Evolutionary conservation across 2,329 filamentous ascomycete species (phyloP), one percentile per base, ranked within the genome.

Genomic region (Coniella lustricola): DNA sequence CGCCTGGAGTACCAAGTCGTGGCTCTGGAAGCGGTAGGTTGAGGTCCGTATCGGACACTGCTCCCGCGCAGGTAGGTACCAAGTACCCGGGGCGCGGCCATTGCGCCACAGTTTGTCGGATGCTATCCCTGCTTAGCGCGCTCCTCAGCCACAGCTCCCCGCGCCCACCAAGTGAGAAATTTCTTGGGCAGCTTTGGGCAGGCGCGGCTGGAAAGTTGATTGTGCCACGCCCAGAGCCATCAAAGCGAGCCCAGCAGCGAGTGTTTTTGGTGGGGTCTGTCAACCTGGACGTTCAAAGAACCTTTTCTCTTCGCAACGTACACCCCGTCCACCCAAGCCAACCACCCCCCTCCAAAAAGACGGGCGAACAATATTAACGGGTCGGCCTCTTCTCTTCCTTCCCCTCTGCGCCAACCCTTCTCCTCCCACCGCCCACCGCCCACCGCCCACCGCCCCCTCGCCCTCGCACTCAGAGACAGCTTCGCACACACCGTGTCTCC

Each of bases 151-250:
- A 52, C 50, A 52, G 31, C 16, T 12, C 34, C 46, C 46, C 46
- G 46, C 46, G 35, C 42, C 43, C 50, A 52, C 44, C 34, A 51
- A 51, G 41, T 49, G 49, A 42, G 40, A 51, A 51, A 45, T 51
- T 51, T 51, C 49, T 44, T 33, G 25, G 41, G 34, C 21, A 40
- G 39, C 49, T 46, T 44, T 33, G 25, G 41, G 34, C 21, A 40
- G 39, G 36, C 47, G 41, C 36, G 48, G 35, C 33, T 17, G 20
- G 16, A 18, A 31, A 16, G n/a, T 41, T n/a, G 38, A 16, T 36
- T 34, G 10, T 32, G 4, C 17, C 29, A 35, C n/a, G n/a, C n/a
- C n/a, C n/a, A n/a, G n/a, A n/a, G 31, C 9, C 37, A 36, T 41
- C 38, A 41, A 41, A 41, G 38, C 22, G 21, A 17, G 22, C 21